Base-by-base conservation (phyloP, 2,329 filamentous ascomycete genomes). In the Fusarium kyushuense region DNA sequence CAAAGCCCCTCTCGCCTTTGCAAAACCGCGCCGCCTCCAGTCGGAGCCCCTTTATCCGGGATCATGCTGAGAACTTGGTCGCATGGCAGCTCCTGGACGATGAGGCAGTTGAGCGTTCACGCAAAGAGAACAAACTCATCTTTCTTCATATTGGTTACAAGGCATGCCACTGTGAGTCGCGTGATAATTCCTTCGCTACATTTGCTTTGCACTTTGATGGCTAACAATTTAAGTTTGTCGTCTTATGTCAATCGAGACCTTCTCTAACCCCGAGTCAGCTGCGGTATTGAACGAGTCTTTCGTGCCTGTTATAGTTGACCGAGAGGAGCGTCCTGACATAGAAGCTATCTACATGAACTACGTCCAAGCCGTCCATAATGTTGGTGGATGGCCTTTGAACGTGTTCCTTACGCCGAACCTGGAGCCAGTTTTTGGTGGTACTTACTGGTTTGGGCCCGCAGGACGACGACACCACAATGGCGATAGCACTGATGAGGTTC, bases 291-390 rank as follows among this genome's bases (percentile, higher is more conserved):
- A 98, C 81, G 84, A 90, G 63, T 87, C 89, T 58, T 99, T 98
- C 78, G 89, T 99, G 43, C 95, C 96, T 6, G 89, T 98, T 77
- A 92, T 97, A 73, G 88, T 98, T 74, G 96, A 99, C 79, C 89
- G 94, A 63, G 96, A 99, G 79, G 93, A 97, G 79, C 89, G 95
- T 27, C 95, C 95, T 11, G 94, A 98, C 76, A 89, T 98, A 68
- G 96, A 99, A 76, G 90, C 92, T 65, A 94, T 98, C 69, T 98
- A 98, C 79, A 97, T 97, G 93, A 97, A 97, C 81, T 99, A 97
- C 78, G 91, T 97, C 40, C 94, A 97, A 77, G 95, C 95, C 2
- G 95, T 96, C 13, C 97, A 92, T 60, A 94, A 92, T 21, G 90
- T 88, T 3, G 95, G 94, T 12, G 96, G 96, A 38, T 98, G 96